Percentiles rank a stretch among this genome's conserved stretches.
Conservation (phyloP, 345 rosid genomes). For the Carallia pectinifolia region DNA sequence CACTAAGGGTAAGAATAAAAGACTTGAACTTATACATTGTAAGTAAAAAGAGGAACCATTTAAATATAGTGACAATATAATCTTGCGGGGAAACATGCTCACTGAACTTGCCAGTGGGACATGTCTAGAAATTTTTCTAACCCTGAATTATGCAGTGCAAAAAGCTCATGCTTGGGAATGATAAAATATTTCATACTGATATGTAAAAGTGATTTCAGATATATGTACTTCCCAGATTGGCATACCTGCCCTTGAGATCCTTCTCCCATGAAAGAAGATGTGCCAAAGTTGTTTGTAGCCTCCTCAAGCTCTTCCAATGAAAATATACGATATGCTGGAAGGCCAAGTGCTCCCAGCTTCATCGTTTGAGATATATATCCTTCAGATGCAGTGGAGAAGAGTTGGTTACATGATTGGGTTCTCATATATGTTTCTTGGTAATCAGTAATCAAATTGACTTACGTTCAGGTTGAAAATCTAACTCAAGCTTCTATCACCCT, state of each 20-base stretch:
- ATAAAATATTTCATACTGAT: not conserved
- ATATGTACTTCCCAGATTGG: not conserved
- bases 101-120: not conserved
- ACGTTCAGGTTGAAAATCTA: too few species aligned
- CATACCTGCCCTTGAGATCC: constrained; percentile 88
- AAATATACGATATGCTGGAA: constrained; percentile 81
- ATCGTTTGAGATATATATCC: constrained; percentile 87
- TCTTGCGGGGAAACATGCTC: too few species aligned
- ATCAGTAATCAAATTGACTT: too few species aligned
- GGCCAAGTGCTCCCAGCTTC: constrained; percentile 85
- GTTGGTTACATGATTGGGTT: too few species aligned
- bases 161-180: not conserved
- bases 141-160: not conserved
- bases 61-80: too few species aligned
- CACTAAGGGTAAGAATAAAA: too few species aligned
- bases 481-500: not conserved
- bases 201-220: not conserved
- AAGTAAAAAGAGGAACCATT: too few species aligned
- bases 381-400: constrained; percentile 26
- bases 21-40: too few species aligned
- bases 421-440: too few species aligned
- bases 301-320: constrained; percentile 81
- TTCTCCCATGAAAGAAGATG: constrained; percentile 91
- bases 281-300: constrained; percentile 81
- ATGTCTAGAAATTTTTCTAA: not conserved